Evolutionary conservation across 805 yeast species (phyloP).

Genomic region (Candida taoyuanica): DNA sequence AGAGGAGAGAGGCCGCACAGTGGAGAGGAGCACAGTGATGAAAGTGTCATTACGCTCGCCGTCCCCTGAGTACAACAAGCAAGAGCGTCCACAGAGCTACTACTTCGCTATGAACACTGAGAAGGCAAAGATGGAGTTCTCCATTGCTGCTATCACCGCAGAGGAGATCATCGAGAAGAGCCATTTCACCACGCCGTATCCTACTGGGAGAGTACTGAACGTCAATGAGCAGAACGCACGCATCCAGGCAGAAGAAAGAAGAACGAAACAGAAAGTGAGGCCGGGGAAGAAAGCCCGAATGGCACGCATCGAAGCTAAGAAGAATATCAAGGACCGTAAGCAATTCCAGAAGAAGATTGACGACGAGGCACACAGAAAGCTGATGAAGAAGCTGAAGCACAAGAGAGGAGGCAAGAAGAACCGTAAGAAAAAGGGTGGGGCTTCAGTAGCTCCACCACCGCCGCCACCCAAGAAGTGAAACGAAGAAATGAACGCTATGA

Average conservation of each 20-base stretch:
- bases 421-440: constrained; percentile 17
- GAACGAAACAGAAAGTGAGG: constrained; percentile 15
- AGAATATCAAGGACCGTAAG: constrained; percentile 10
- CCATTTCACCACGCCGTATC: constrained; percentile 1
- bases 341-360: constrained; percentile 9
- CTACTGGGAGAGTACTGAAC: constrained; percentile 16
- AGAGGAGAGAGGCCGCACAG: constrained; percentile 14
- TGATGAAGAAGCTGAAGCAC: constrained; percentile 21
- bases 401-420: constrained; percentile 25
- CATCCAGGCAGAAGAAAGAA: constrained; percentile 11
- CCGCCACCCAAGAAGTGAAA: not conserved
- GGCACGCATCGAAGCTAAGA: constrained; percentile 11
- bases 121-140: constrained; percentile 6
- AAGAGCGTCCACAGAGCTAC: constrained; percentile 23
- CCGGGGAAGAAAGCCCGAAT: constrained; percentile 27
- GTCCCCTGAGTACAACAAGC: constrained; percentile 20
- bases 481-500: not conserved
- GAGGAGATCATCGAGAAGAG: constrained; percentile 14
- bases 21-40: constrained; percentile 9
- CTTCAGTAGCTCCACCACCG: not conserved
- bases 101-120: constrained; percentile 18
- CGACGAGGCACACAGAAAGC: constrained; percentile 14
- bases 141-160: constrained; percentile 15
- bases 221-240: constrained; percentile 14
- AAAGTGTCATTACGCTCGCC: constrained; percentile 24